Evolutionary conservation across 2,329 filamentous ascomycete species (phyloP).

Genomic region (Fusarium sp.): DNA sequence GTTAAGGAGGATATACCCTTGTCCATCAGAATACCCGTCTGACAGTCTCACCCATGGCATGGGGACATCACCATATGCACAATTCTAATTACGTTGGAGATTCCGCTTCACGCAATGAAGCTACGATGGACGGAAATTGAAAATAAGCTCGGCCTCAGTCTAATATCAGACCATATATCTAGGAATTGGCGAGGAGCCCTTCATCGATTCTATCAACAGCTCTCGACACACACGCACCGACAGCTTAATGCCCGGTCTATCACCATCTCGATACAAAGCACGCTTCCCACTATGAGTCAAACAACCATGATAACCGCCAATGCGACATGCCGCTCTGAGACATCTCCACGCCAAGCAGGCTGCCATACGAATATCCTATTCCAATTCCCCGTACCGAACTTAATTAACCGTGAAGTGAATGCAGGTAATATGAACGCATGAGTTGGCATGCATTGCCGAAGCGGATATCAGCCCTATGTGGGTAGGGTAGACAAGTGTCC

Average conservation of each 20-base stretch:
- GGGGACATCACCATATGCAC: background rate
- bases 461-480: slow-evolving; percentile 18
- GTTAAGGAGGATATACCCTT: background rate
- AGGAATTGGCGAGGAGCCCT: background rate
- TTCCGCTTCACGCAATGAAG: background rate
- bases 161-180: background rate
- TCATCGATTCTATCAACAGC: background rate
- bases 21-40: slow-evolving; percentile 10
- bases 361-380: slow-evolving; percentile 4
- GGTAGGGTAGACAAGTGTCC: background rate
- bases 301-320: slow-evolving; percentile 1
- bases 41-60: slow-evolving; percentile 5
- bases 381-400: background rate
- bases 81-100: background rate
- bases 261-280: background rate
- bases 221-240: background rate
- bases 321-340: slow-evolving; percentile 10
- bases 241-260: background rate
- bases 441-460: slow-evolving; percentile 17
- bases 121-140: background rate
- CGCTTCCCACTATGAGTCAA: slow-evolving; percentile 20
- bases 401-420: background rate
- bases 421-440: slow-evolving; percentile 2
- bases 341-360: slow-evolving; percentile 27
- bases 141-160: background rate